Evolutionary conservation across 495 filamentous ascomycete genomes (phyloP), one percentile per base, ranked within the genome.

Genomic region (Neurospora sp.): DNA sequence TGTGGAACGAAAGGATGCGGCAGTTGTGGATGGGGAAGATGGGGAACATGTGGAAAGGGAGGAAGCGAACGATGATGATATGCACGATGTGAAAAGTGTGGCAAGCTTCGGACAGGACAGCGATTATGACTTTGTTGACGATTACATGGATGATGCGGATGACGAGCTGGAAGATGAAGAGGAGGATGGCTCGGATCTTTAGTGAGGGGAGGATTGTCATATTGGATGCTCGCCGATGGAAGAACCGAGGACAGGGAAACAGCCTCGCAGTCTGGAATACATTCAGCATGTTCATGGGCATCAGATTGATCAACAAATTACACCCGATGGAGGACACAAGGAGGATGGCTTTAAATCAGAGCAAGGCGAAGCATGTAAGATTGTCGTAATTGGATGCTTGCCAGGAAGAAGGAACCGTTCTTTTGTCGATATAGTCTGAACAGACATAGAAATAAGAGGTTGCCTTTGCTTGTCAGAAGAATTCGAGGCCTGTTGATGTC

Each of bases 131-230:
- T 66, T 66, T 1, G 14, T 66, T 14, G 14, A 66, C 7, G 53
- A 66, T 16, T 35, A 18, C 14, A 16, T 84, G 9, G 82, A 83
- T 46, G 84, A 83, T 8, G 79, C 80, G 2, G 79, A 82, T 35
- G 81, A 79, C 14, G 79, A 87, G 70, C 79, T 87, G 14, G 74
- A 78, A 11, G 78, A 83, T 16, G 83, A 81, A 8, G 75, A 78
- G 53, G 78, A 79, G 6, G 53, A 66, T 37, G 53, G 14, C 53
- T 35, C 53, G 53, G 27, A 18, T 18, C 22, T 66, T 31, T 66
- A 18, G 53, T 46, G 20, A 12, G 0, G 20, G 46, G 46, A 22
- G 20, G n/a, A n/a, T n/a, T n/a, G n/a, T n/a, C n/a, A n/a, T n/a
- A n/a, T n/a, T n/a, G n/a, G n/a, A n/a, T n/a, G n/a, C n/a, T n/a